Base-by-base conservation (phyloP, 2,329 filamentous ascomycete species). In the Metarhizium sp. region DNA sequence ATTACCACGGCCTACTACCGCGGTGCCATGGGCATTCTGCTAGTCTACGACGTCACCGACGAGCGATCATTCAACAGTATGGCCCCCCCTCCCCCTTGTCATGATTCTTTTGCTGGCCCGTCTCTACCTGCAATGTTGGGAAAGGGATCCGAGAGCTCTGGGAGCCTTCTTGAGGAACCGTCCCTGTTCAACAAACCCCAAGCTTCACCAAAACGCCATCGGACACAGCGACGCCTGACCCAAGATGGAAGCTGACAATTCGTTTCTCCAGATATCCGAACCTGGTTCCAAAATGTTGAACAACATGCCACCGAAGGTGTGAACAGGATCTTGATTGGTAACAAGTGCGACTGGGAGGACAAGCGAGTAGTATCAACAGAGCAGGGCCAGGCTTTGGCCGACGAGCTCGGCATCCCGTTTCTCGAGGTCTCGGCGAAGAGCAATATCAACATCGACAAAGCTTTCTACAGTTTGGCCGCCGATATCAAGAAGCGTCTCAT, bases 271-370 rank as follows among this genome's bases (percentile, higher is more conserved):
- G 94, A 99, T 76, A 99, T 99, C 73, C 88, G 92, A 68, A 97
- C 94, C 63, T 99, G 94, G 94, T 99, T 99, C 77, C 92, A 92
- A 69, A 97, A 99, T 75, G 92, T 96, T 64, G 92, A 96, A 73
- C 92, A 96, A 74, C 92, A 99, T 76, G 94, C 94, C 57, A 96
- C 90, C 66, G 94, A 97, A 76, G 94, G 94, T 67, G 94, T 99
- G 69, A 96, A 97, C 84, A 99, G 97, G 81, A 97, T 99, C 69
- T 83, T 99, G 62, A 96, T 99, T 64, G 94, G 94, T 71, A 99
- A 99, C 82, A 99, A 99, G 78, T 99, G 94, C 77, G 94, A 99
- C 75, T 97, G 94, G 94, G 94, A 97, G 75, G 94, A 99, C 77
- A 97, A 97, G 81, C 87, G 94, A 63, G 91, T 89, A 55, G 88